Conservation (phyloP, 2,329 filamentous ascomycete species). For the Fusarium heterosporum region DNA sequence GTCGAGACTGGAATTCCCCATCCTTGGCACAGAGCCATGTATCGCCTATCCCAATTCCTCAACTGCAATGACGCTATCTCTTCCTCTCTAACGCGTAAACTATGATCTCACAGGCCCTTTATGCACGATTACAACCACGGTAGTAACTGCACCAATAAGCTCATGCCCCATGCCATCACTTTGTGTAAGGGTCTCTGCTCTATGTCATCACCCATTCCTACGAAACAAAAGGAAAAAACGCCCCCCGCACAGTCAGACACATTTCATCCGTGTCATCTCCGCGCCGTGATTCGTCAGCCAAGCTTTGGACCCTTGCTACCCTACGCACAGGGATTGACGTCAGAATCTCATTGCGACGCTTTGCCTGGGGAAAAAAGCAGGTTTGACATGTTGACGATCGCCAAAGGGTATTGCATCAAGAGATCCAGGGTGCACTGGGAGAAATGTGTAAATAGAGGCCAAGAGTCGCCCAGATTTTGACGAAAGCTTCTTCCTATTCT, state of each 20-base stretch:
- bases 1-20: neutral
- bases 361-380: slow-evolving; percentile 22
- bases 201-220: neutral
- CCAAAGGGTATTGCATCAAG: slow-evolving; percentile 2
- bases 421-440: neutral
- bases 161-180: neutral
- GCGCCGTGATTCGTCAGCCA: slow-evolving; percentile 21
- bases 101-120: slow-evolving; percentile 6
- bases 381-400: slow-evolving; percentile 30
- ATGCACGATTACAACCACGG: neutral
- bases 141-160: slow-evolving; percentile 7
- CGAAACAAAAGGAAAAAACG: neutral
- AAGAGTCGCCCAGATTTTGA: slow-evolving; percentile 31
- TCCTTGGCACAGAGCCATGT: neutral
- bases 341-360: neutral
- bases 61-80: neutral
- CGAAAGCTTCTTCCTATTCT: slow-evolving; percentile 18
- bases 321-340: slow-evolving; percentile 32
- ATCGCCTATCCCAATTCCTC: neutral
- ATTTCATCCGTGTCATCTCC: slow-evolving; percentile 27
- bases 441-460: slow-evolving; percentile 31
- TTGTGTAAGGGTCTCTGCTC: neutral
- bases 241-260: neutral
- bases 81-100: neutral
- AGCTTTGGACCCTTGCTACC: slow-evolving; percentile 20